phyloP scores from a whole-genome alignment of 1,139 yeast species.

The Blastobotrys raffinosifermentans region DNA sequence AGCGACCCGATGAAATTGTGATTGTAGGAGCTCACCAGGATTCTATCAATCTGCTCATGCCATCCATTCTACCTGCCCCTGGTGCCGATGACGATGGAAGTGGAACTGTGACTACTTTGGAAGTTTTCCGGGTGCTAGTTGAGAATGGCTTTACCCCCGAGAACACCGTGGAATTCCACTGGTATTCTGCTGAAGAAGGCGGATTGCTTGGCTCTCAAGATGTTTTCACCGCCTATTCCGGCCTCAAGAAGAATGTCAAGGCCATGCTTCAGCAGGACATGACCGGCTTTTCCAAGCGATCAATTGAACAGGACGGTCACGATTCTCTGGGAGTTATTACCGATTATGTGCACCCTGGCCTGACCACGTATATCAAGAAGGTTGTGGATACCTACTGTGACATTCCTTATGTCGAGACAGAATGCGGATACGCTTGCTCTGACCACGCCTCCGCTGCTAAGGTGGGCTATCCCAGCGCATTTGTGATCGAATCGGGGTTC shows the following conservation, averaged over 20 bases:
- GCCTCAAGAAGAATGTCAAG: conserved; percentile 47
- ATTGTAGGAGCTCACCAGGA: conserved; percentile 91
- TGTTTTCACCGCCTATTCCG: conserved; percentile 54
- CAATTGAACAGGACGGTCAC: conserved; percentile 49
- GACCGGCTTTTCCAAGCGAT: conserved; percentile 74
- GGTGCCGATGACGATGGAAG: conserved; percentile 97
- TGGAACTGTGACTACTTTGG: conserved; percentile 75
- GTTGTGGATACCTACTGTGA: conserved; percentile 55
- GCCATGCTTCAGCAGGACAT: conserved; percentile 93
- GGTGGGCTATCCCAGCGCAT: conserved; percentile 77
- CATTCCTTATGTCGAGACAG: conserved; percentile 66
- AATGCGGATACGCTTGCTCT: conserved; percentile 89
- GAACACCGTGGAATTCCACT: conserved; percentile 85
- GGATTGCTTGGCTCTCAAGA: conserved; percentile 86
- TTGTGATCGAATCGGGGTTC: conserved; percentile 73
- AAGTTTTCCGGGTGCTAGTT: conserved; percentile 60
- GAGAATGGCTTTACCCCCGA: conserved; percentile 47
- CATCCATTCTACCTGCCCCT: conserved; percentile 69
- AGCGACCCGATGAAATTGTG: conserved; percentile 42
- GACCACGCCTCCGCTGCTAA: conserved; percentile 86
- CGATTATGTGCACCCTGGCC: conserved; percentile 58
- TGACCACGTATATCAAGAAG: conserved; percentile 58
- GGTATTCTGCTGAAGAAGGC: conserved; percentile 93
- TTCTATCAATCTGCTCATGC: conserved; percentile 68
- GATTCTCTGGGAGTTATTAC: conserved; percentile 76